Evolutionary conservation across 1,284 basidiomycete genomes (phyloP).

Genomic region (Phaffia rhodozyma): DNA sequence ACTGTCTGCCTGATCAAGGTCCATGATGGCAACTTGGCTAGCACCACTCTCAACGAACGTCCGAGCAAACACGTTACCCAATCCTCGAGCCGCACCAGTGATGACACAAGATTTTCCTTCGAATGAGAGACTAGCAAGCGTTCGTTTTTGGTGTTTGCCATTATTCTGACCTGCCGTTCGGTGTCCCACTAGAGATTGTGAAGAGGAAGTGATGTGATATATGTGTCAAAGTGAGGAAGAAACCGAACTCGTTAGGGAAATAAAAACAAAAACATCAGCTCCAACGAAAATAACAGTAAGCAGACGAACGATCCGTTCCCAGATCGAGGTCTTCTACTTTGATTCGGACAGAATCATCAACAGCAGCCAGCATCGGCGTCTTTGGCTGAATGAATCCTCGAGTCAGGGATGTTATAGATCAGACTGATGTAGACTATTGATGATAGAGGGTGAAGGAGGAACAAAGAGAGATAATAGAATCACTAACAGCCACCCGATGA

Average conservation of each 20-base stretch:
- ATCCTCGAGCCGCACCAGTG: constrained; percentile 84
- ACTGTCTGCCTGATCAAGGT: constrained; percentile 65
- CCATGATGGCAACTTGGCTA: constrained; percentile 67
- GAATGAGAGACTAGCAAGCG: constrained; percentile 31
- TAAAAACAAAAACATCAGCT: no score
- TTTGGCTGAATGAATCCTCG: not conserved
- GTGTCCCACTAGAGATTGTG: constrained; percentile 23
- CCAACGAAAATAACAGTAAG: no score
- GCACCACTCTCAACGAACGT: constrained; percentile 50
- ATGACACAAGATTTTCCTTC: constrained; percentile 49
- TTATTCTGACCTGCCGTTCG: constrained; percentile 27
- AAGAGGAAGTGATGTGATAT: not conserved
- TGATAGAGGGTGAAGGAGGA: no score
- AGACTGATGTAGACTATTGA: no score
- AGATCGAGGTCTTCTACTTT: constrained; percentile 24
- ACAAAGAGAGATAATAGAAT: not conserved
- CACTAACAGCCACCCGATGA: constrained; percentile 27
- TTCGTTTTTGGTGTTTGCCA: constrained; percentile 32
- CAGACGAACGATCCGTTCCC: constrained; percentile 1
- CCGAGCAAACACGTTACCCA: constrained; percentile 52
- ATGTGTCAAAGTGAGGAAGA: not conserved
- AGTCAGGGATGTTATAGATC: not conserved
- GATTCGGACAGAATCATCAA: constrained; percentile 26
- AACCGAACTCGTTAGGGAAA: no score
- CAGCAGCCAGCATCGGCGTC: constrained; percentile 24